Base-by-base conservation (phyloP, 2,329 filamentous ascomycete species). In the Tolypocladium sp. region DNA sequence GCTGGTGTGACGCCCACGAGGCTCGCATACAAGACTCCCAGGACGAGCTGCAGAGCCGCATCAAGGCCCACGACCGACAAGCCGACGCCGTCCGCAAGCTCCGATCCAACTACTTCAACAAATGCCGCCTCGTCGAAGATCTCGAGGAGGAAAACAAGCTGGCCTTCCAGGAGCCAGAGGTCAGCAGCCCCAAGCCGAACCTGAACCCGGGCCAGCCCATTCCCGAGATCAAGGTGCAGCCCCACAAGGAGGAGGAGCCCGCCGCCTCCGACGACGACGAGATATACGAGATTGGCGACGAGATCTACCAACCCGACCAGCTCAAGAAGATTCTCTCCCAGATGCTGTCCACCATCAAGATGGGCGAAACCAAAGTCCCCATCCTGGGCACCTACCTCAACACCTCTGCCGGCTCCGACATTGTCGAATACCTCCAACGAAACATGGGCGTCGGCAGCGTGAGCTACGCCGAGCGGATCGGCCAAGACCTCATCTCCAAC, bases 101-200 rank as follows among this genome's bases (percentile, higher is more conserved):
- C 67, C 87, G 94, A 64, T 96, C 90, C 74, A 90, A 91, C 67
- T 99, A 99, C 76, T 97, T 97, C 82, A 99, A 97, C 80, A 99
- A 97, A 77, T 99, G 94, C 73, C 88, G 95, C 56, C 79, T 97
- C 62, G 89, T 97, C 8, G 95, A 99, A 72, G 94, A 99, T 71
- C 78, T 97, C 61, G 94, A 99, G 73, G 94, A 99, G 75, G 95
- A 99, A 79, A 96, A 97, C 74, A 97, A 99, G 76, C 83, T 99
- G 58, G 94, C 92, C 44, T 99, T 99, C 75, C 92, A 96, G 73
- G 91, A 92, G 64, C 91, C 92, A 2, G 84, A 88, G 67, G 79
- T 73, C 40, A 92, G 89, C 72, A 92, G 89, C 72, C 88, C 89
- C 3, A 79, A 86, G 71, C 71, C 79, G 49, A 68, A 61, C 57